A percentile compares a stretch with the other conserved stretches of the same genome.
These are phyloP conservation scores for Coprinopsis marcescibilis DNA, from an alignment of 768 basidiomycete genomes.

Conservation along the genomic window DNA sequence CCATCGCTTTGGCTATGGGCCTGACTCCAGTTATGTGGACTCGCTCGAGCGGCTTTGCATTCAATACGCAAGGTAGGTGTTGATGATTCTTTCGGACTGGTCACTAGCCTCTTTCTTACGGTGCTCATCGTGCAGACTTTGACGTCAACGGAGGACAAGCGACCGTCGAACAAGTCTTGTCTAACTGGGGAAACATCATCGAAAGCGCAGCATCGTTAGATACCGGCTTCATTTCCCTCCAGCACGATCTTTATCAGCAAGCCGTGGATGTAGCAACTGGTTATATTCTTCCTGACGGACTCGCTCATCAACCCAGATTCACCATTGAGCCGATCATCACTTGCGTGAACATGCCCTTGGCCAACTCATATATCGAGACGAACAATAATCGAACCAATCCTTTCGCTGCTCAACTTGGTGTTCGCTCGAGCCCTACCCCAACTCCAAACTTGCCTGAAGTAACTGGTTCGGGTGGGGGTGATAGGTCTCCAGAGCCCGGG, in stretches of 20 bases:
- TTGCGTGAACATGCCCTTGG: conserved; percentile 53
- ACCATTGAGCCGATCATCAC: conserved; percentile 62
- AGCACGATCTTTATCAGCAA: conserved; percentile 81
- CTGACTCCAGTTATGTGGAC: conserved; percentile 83
- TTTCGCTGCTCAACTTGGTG: conserved; percentile 18
- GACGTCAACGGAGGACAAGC: conserved; percentile 62
- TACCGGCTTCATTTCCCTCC: conserved; percentile 81
- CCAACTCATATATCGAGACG: conserved; percentile 76
- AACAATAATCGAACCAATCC: conserved; percentile 64
- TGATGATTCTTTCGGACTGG: neutral
- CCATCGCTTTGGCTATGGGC: conserved; percentile 75
- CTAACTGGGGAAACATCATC: conserved; percentile 70
- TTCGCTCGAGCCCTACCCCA: too few species aligned
- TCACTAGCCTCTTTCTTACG: neutral
- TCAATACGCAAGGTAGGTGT: conserved; percentile 57
- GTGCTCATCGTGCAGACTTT: conserved; percentile 74
- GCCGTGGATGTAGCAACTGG: conserved; percentile 78
- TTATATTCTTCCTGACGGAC: conserved; percentile 76
- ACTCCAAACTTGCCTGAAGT: too few species aligned
- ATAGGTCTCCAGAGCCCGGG: too few species aligned
- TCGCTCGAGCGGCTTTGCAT: conserved; percentile 53
- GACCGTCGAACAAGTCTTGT: conserved; percentile 49
- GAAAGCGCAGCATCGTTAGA: conserved; percentile 47
- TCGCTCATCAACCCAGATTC: conserved; percentile 61
- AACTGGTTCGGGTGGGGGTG: too few species aligned